phyloP scores from a whole-genome alignment of 306 rosid species.

The Lotus japonicus region DNA sequence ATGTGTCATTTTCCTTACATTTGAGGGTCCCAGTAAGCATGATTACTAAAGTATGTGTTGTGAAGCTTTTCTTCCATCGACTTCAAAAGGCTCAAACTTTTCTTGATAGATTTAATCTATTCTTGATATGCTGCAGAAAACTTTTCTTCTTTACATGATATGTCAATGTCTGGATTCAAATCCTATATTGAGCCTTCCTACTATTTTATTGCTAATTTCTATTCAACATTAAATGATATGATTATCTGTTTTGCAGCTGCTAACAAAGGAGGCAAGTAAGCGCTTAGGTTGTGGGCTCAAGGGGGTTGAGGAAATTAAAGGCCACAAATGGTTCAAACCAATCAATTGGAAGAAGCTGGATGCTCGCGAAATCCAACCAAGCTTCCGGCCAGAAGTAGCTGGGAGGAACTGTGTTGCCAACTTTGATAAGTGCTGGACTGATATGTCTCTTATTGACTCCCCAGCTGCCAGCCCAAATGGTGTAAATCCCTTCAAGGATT shows the following conservation, averaged over 20 bases:
- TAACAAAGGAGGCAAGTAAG: constrained; percentile 64
- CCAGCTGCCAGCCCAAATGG: constrained; percentile 83
- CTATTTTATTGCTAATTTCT: not conserved
- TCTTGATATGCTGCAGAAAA: not conserved
- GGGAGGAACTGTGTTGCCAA: constrained; percentile 86
- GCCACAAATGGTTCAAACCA: constrained; percentile 89
- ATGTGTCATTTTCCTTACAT: not conserved
- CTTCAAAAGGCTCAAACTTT: not conserved
- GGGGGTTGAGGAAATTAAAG: constrained; percentile 72
- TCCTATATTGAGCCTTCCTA: not conserved
- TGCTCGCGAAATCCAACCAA: constrained; percentile 69
- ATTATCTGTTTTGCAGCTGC: constrained; percentile 46
- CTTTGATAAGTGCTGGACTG: constrained; percentile 93
- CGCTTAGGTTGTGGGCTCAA: constrained; percentile 65
- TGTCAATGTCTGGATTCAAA: not conserved
- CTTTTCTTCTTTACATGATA: not conserved
- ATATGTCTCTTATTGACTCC: constrained; percentile 79
- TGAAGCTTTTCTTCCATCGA: not conserved
- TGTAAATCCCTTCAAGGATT: constrained; percentile 69
- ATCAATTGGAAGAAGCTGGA: constrained; percentile 83
- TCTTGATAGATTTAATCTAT: not conserved
- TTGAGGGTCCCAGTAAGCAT: not conserved
- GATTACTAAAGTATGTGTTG: not conserved
- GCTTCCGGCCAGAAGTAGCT: constrained; percentile 83
- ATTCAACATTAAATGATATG: not conserved